Conservation (phyloP, 768 basidiomycete genomes). For the Boletales sp. region DNA sequence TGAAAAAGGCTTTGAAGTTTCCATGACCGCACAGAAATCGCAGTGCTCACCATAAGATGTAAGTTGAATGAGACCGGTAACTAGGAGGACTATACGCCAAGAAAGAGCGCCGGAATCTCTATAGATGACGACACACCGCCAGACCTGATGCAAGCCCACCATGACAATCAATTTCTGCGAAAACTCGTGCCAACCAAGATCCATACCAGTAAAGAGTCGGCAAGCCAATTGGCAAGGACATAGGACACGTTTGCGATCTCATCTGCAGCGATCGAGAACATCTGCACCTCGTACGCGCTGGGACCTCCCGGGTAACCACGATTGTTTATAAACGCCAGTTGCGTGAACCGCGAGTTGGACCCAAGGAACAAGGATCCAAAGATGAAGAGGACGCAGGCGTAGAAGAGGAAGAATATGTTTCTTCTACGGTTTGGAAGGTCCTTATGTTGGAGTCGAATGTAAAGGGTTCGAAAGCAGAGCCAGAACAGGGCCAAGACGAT, state of each 20-base stretch:
- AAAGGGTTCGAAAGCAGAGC: conserved; percentile 20
- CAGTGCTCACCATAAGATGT: conserved; percentile 21
- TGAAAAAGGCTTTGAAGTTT: background rate
- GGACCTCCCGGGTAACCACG: conserved; percentile 26
- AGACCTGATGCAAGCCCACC: conserved; percentile 12
- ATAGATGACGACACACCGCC: conserved; percentile 29
- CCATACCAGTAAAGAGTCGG: conserved; percentile 24
- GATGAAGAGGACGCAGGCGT: conserved; percentile 18
- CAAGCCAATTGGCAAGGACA: conserved; percentile 28
- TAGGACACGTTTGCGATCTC: conserved; percentile 24
- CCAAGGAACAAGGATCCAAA: conserved; percentile 24
- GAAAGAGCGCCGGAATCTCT: conserved; percentile 14
- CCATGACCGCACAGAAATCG: background rate
- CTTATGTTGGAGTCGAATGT: conserved; percentile 14
- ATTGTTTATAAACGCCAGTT: conserved; percentile 28
- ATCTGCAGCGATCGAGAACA: conserved; percentile 27
- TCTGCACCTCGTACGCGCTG: conserved; percentile 19
- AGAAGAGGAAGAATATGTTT: conserved; percentile 23
- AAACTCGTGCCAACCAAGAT: background rate
- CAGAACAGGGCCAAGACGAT: conserved; percentile 22
- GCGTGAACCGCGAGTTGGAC: conserved; percentile 28
- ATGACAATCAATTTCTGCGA: background rate
- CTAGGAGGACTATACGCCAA: conserved; percentile 11
- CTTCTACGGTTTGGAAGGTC: conserved; percentile 6
- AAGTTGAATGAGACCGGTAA: conserved; percentile 23